These are phyloP conservation scores for Akanthomyces dipterigenus DNA, from an alignment of 2,329 filamentous ascomycete species.

Conservation along the genomic window DNA sequence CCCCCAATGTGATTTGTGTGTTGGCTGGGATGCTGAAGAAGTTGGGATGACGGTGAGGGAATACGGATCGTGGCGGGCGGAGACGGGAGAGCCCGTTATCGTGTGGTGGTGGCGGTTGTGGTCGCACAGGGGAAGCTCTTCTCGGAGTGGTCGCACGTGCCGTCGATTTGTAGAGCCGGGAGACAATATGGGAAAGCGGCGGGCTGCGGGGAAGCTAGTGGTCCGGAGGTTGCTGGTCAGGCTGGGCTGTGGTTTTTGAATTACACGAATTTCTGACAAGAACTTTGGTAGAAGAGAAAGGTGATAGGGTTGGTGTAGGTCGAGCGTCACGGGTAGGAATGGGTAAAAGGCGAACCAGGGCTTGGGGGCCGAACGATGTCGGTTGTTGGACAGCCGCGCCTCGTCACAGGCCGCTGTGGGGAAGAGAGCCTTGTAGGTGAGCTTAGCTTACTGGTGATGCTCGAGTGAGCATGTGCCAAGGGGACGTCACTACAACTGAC, in stretches of 20 bases:
- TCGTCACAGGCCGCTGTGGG: slow-evolving; percentile 8
- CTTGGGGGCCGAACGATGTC: neutral
- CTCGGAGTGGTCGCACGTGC: neutral
- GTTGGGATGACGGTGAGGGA: neutral
- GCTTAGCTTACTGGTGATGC: neutral
- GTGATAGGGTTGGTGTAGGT: neutral
- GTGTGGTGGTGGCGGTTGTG: neutral
- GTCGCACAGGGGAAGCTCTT: neutral
- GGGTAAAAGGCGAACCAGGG: neutral
- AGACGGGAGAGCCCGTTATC: neutral
- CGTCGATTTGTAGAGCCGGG: neutral
- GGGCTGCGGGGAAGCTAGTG: no score
- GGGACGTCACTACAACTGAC: neutral
- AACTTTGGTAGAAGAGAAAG: no score
- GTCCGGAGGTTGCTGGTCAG: no score
- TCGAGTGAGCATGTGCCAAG: neutral
- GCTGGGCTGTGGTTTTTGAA: no score
- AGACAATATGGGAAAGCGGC: no score
- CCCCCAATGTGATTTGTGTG: neutral
- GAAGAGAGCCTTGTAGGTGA: neutral
- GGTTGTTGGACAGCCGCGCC: slow-evolving; percentile 2
- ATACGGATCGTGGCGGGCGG: neutral
- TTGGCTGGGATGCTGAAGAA: neutral
- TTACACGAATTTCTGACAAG: no score
- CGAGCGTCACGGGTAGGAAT: neutral